Conservation (phyloP, 2,329 filamentous ascomycete species). For the Fusarium armeniacum region DNA sequence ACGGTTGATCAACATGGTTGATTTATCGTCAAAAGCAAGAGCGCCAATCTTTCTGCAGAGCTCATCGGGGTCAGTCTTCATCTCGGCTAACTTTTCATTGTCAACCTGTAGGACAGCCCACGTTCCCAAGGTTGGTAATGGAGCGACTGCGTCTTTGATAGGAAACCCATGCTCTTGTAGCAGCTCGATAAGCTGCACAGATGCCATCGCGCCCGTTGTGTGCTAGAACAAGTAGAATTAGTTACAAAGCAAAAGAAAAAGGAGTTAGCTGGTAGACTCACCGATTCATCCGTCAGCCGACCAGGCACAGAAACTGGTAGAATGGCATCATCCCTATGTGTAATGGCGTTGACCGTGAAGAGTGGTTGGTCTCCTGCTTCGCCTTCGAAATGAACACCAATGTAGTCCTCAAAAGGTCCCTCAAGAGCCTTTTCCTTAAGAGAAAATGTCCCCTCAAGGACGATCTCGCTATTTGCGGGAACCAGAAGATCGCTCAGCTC, state of each 20-base stretch:
- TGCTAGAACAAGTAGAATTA: background rate
- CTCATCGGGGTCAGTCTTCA: background rate
- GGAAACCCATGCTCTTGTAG: background rate
- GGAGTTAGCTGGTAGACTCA: background rate
- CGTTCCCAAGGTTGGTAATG: background rate
- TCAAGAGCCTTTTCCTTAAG: constrained; percentile 8
- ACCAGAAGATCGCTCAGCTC: background rate
- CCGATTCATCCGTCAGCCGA: constrained; percentile 10
- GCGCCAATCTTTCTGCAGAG: background rate
- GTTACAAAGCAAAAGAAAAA: too few relatives aligned
- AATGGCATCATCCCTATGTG: background rate
- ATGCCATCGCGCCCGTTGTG: background rate
- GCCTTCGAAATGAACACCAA: constrained; percentile 1
- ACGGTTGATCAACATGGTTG: background rate
- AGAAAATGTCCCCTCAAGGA: constrained; percentile 7
- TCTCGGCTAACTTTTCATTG: background rate
- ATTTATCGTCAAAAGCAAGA: background rate
- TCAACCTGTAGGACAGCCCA: background rate
- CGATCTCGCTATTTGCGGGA: background rate
- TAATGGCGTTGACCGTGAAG: constrained; percentile 11
- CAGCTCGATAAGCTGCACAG: background rate
- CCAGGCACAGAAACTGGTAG: constrained; percentile 2
- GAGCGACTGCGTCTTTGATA: background rate
- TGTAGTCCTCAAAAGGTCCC: constrained; percentile 17
- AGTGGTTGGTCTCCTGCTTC: constrained; percentile 1